phyloP scores from a whole-genome alignment of 768 basidiomycete species.

The Tulasnella sp. region DNA sequence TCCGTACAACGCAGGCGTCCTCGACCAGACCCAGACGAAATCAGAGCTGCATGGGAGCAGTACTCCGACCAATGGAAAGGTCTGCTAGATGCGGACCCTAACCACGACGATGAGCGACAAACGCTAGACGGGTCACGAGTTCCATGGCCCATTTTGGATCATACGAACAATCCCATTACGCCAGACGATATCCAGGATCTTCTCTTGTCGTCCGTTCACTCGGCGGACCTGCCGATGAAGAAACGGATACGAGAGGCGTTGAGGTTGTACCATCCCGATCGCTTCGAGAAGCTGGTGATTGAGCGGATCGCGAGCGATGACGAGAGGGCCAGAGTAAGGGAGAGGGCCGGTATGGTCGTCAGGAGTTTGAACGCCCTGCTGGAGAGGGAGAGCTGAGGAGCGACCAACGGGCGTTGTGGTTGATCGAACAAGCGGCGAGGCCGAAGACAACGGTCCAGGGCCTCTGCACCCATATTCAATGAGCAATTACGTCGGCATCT shows the following conservation, averaged over 20 bases:
- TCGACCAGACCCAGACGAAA: neutral
- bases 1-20: neutral
- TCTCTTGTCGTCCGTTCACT: conserved; percentile 56
- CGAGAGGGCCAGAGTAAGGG: neutral
- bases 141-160: conserved; percentile 1
- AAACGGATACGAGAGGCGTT: conserved; percentile 63
- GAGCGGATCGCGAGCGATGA: neutral
- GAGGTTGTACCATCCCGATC: conserved; percentile 48
- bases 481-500: neutral
- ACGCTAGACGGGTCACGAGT: neutral
- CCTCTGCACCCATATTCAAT: neutral
- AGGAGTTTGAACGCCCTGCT: neutral
- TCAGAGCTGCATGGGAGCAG: neutral
- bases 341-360: neutral
- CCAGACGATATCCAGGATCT: conserved; percentile 40
- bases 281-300: conserved; percentile 39
- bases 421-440: neutral
- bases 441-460: neutral
- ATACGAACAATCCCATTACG: neutral
- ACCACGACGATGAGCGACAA: neutral
- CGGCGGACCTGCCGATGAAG: conserved; percentile 52
- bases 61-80: neutral
- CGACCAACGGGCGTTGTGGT: neutral
- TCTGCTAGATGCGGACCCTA: neutral
- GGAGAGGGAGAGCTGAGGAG: neutral